Base-by-base conservation (phyloP, 1,284 basidiomycete species). In the Irpex sp. region DNA sequence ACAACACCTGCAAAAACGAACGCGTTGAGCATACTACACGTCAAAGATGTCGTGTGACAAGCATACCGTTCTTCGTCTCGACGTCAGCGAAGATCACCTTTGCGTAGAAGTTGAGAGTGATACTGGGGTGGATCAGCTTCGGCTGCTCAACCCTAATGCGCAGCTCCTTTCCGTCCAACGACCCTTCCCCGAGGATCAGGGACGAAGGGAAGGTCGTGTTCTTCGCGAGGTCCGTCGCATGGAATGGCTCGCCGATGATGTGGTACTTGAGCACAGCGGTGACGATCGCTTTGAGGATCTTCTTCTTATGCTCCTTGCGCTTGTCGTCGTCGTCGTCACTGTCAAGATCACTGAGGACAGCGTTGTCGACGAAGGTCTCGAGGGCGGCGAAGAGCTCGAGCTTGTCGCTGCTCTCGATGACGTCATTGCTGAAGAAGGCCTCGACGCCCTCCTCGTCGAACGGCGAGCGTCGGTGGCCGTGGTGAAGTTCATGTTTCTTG, bases 181-280 rank as follows among this genome's bases (percentile, higher is more conserved):
- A 79, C 8, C 82, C 81, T 63, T 83, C 78, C 8, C 75, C 70
- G 19, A 85, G 76, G 35, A 76, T 75, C 53, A 91, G 76, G 49
- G 78, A 77, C 2, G 87, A 88, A 5, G 82, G 77, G 58, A 82
- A 79, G 0, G 87, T 88, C 10, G 79, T 79, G 73, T 90, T 89
- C 66, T 78, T 75, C 5, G 78, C 78, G 18, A 90, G 77, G 18
- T 78, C 72, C 35, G 66, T 65, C 1, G 73, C 69, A 52, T 75
- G 72, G 57, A 81, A 73, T 5, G 74, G 73, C 35, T 76, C 71
- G 12, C 83, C 81, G 12, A 91, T 74, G 56, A 84, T 80, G 68
- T 91, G 86, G 72, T 91, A 91, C 39, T 79, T 76, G 5, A 88
- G 72, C 16, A 87, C 77, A 49, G 81, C 80, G 42, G 78, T 79